Percentiles rank a stretch among this genome's conserved stretches.
Evolutionary conservation across 2,329 filamentous ascomycete genomes (phyloP).

Genomic region (Epichloe elymi): DNA sequence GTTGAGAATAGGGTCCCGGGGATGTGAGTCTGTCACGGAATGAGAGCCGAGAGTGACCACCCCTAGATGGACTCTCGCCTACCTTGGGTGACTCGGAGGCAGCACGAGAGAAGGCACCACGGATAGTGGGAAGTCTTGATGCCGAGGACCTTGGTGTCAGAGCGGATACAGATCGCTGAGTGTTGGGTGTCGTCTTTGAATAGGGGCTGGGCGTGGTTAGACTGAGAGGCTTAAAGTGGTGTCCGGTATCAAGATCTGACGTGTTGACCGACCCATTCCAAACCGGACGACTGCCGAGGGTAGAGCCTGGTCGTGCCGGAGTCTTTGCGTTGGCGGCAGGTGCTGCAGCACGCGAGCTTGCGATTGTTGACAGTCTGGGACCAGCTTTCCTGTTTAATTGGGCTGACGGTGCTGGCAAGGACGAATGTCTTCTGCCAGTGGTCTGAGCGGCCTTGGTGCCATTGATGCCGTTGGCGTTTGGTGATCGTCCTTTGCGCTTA

Average conservation of each 20-base stretch:
- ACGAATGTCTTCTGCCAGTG: slow-evolving; percentile 31
- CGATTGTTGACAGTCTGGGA: slow-evolving; percentile 32
- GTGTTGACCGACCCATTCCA: slow-evolving; percentile 62
- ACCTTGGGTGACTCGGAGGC: slow-evolving; percentile 34
- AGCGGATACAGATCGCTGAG: slow-evolving; percentile 28
- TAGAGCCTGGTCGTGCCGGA: slow-evolving; percentile 31
- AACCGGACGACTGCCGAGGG: slow-evolving; percentile 46
- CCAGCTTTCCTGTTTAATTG: slow-evolving; percentile 28
- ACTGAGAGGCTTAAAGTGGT: slow-evolving; percentile 51
- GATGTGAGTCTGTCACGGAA: slow-evolving; percentile 41
- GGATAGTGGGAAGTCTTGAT: slow-evolving; percentile 36
- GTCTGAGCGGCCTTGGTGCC: slow-evolving; percentile 33
- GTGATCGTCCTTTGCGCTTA: slow-evolving; percentile 33
- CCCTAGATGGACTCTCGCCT: slow-evolving; percentile 32
- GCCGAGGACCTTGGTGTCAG: slow-evolving; percentile 27
- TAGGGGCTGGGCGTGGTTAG: slow-evolving; percentile 48
- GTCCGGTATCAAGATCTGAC: slow-evolving; percentile 49
- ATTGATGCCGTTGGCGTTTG: slow-evolving; percentile 29
- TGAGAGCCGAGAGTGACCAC: slow-evolving; percentile 31
- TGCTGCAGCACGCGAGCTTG: slow-evolving; percentile 38
- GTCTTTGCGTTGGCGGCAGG: slow-evolving; percentile 24
- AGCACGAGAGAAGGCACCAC: slow-evolving; percentile 33
- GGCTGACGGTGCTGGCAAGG: slow-evolving; percentile 31
- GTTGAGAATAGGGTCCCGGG: slow-evolving; percentile 35
- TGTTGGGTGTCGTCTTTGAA: slow-evolving; percentile 29